Evolutionary conservation across 2,329 filamentous ascomycete genomes (phyloP), one percentile per base, ranked within the genome.

Genomic region (Chrysosporium keratinophilum): DNA sequence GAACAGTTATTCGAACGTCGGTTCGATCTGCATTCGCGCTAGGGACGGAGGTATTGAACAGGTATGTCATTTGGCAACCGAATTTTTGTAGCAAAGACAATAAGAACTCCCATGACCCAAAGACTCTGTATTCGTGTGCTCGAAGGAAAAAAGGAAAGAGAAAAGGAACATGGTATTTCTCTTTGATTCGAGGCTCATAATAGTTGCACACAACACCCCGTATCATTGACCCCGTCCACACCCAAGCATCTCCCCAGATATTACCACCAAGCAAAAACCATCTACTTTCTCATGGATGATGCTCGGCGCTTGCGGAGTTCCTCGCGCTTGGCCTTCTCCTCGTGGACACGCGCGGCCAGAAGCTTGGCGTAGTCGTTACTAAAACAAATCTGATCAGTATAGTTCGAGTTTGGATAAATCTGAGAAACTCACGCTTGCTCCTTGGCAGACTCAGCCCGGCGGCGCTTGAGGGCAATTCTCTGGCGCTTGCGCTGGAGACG

Each of bases 401-500:
- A 20, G 48, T 39, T 20, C 35, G 39, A 28, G 11, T 54, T 34
- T 34, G n/a, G 28, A 43, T 9, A 31, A 28, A 37, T 56, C 39
- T 41, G 14, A 11, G n/a, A 23, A 34, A 87, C 73, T 88, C 95
- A 93, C 72, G 93, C 93, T 81, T 95, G 91, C 74, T 98, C 93
- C 84, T 96, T 96, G 79, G 88, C 83, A 77, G 90, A 87, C 82
- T 98, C 93, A 71, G 90, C 79, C 73, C 89, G 88, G 77, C 93
- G 91, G 76, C 91, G 88, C 89, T 98, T 98, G 79, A 98, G 86
- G 71, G 93, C 91, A 70, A 94, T 80, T 68, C 90, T 83, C 82
- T 97, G 93, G 71, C 93, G 89, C 88, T 97, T 98, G 87, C 95
- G 93, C 84, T 98, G 93, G 73, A 98, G 89, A 76, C 93, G 93